phyloP scores from a whole-genome alignment of 495 filamentous ascomycete genomes.

The Baudoinia panamericana region DNA sequence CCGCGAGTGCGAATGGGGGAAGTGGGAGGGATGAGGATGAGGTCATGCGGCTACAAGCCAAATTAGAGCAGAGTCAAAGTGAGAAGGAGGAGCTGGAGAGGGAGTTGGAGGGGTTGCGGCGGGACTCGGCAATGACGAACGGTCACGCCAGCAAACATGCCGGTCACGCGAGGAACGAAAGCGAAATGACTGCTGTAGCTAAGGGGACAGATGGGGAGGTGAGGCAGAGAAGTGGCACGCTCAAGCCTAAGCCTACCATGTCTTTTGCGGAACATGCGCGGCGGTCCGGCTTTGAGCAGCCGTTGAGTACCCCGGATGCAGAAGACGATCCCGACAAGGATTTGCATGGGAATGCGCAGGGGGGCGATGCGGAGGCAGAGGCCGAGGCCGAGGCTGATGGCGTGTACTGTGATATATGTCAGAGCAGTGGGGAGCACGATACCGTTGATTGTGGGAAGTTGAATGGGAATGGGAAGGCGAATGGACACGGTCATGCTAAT shows the following conservation, averaged over 20 bases:
- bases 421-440: constrained; percentile 15
- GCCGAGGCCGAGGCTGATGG: neutral
- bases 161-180: constrained; percentile 37
- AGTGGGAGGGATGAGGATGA: constrained; percentile 33
- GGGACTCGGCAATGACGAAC: constrained; percentile 19
- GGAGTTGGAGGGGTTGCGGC: constrained; percentile 55
- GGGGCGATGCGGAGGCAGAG: neutral
- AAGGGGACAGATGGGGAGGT: neutral
- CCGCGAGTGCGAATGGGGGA: constrained; percentile 20
- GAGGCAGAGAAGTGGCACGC: constrained; percentile 17
- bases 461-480: constrained; percentile 8
- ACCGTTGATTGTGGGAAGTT: constrained; percentile 18
- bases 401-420: constrained; percentile 20
- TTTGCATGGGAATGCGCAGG: no score
- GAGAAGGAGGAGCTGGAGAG: constrained; percentile 78
- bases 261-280: constrained; percentile 12
- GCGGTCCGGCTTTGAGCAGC: neutral
- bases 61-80: constrained; percentile 54
- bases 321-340: neutral
- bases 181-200: constrained; percentile 40
- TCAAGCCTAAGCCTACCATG: no score
- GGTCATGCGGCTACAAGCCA: constrained; percentile 41
- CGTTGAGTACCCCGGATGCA: neutral
- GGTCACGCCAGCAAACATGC: constrained; percentile 23
- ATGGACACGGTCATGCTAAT: neutral